A percentile compares a stretch with the other conserved stretches of the same genome.
These are phyloP conservation scores for Nicotiana undulata DNA, from an alignment of 257 asterid species.

Conservation along the genomic window DNA sequence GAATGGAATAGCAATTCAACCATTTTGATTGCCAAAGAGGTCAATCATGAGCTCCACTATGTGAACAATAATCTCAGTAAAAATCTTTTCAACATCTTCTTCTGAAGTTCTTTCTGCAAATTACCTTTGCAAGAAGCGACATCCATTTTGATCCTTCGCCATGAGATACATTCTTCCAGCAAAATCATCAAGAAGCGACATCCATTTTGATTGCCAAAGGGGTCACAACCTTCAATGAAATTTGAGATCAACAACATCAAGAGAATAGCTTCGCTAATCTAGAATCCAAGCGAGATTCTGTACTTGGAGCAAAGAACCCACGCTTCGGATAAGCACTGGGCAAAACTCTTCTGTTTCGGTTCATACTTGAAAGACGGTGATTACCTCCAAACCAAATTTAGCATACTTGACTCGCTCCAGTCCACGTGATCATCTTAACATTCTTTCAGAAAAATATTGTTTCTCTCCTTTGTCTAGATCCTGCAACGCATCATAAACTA, in stretches of 20 bases:
- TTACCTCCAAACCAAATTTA: background rate
- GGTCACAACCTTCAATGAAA: background rate
- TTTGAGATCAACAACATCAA: background rate
- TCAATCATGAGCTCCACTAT: conserved; percentile 81
- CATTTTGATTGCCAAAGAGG: conserved; percentile 60
- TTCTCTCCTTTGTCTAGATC: background rate
- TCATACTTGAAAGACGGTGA: background rate
- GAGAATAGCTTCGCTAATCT: background rate
- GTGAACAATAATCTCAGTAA: conserved; percentile 59
- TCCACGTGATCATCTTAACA: background rate
- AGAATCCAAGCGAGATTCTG: background rate
- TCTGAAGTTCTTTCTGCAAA: conserved; percentile 66
- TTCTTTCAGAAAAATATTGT: background rate
- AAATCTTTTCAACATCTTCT: conserved; percentile 70
- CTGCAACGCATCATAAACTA: background rate
- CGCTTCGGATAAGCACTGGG: background rate
- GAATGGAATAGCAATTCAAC: too few species aligned
- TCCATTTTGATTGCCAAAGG: too few species aligned
- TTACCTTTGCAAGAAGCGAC: conserved; percentile 79
- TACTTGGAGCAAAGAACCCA: background rate
- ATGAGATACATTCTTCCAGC: conserved; percentile 20
- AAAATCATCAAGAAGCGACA: too few species aligned
- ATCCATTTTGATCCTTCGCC: conserved; percentile 90
- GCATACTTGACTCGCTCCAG: background rate
- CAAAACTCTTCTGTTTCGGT: background rate